Conservation (phyloP, 2,329 filamentous ascomycete genomes). For the Phialocephala subalpina region DNA sequence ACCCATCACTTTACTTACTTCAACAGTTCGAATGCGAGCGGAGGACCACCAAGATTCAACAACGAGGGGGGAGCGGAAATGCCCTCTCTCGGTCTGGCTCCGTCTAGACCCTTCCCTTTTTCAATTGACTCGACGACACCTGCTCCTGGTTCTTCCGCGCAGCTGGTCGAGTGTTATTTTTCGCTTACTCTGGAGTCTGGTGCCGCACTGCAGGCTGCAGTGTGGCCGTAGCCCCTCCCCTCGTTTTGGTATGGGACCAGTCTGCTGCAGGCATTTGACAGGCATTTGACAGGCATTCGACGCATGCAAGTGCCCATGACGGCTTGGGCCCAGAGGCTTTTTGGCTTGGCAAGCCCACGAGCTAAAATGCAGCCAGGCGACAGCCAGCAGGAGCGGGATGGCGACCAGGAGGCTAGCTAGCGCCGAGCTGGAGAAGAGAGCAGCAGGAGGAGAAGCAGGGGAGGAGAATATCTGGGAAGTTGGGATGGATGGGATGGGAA, state of each 20-base stretch:
- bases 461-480: not conserved
- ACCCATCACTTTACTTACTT: not conserved
- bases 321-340: conserved; percentile 34
- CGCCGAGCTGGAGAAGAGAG: conserved; percentile 6
- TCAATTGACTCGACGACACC: not conserved
- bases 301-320: conserved; percentile 26
- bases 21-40: not conserved
- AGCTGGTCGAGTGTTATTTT: not conserved
- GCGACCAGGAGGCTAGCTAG: conserved; percentile 8
- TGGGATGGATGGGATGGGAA: not conserved
- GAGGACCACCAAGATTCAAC: not conserved
- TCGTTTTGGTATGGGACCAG: not conserved
- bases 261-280: not conserved
- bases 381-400: not conserved
- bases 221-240: conserved; percentile 5
- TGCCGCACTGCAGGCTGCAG: not conserved
- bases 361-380: conserved; percentile 29
- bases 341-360: conserved; percentile 30
- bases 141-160: conserved; percentile 3
- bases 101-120: not conserved
- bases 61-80: not conserved
- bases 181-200: not conserved
- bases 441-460: not conserved
- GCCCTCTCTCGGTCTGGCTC: conserved; percentile 1
- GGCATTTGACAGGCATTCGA: conserved; percentile 18